A percentile compares a stretch with the other conserved stretches of the same genome.
phyloP scores from a whole-genome alignment of 2,329 filamentous ascomycete genomes.

The Sporothrix inflata region DNA sequence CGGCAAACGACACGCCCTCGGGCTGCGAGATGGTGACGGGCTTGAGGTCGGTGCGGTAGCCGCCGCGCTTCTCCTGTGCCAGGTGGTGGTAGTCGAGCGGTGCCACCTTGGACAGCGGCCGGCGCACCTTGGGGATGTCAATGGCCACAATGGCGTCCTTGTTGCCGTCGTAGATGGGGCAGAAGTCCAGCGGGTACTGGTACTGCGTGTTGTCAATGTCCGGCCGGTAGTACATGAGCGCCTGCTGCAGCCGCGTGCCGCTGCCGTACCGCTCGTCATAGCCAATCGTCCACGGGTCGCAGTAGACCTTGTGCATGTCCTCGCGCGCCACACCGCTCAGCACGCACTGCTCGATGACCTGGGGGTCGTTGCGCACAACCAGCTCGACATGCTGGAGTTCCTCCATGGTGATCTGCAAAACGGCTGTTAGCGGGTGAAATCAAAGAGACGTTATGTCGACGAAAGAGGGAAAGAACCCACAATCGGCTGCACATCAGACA shows the following conservation, averaged over 20 bases:
- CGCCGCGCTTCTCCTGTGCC: slow-evolving; percentile 71
- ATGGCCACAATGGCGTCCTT: slow-evolving; percentile 80
- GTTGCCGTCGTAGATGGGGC: slow-evolving; percentile 84
- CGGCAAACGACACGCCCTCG: slow-evolving; percentile 82
- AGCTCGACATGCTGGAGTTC: slow-evolving; percentile 81
- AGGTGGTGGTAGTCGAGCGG: slow-evolving; percentile 80
- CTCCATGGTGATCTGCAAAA: slow-evolving; percentile 78
- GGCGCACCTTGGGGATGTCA: slow-evolving; percentile 76
- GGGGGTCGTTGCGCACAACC: slow-evolving; percentile 74
- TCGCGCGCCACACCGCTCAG: slow-evolving; percentile 77
- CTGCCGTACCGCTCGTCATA: slow-evolving; percentile 89
- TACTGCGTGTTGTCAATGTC: slow-evolving; percentile 87
- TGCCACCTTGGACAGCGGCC: slow-evolving; percentile 71
- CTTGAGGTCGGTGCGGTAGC: slow-evolving; percentile 79
- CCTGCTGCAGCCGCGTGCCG: slow-evolving; percentile 80
- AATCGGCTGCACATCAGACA: slow-evolving; percentile 79
- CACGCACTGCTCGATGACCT: slow-evolving; percentile 87
- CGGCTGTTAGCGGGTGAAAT: neutral
- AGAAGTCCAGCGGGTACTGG: slow-evolving; percentile 89
- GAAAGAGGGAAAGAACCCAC: slow-evolving; percentile 46
- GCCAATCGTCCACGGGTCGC: slow-evolving; percentile 94
- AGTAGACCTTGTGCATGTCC: slow-evolving; percentile 96
- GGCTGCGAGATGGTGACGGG: slow-evolving; percentile 73
- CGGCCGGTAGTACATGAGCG: slow-evolving; percentile 93
- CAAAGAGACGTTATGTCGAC: no score